A percentile compares a stretch with the other conserved stretches of the same genome.
phyloP scores from a whole-genome alignment of 2,329 filamentous ascomycete genomes.

The Boeremia exigua region DNA sequence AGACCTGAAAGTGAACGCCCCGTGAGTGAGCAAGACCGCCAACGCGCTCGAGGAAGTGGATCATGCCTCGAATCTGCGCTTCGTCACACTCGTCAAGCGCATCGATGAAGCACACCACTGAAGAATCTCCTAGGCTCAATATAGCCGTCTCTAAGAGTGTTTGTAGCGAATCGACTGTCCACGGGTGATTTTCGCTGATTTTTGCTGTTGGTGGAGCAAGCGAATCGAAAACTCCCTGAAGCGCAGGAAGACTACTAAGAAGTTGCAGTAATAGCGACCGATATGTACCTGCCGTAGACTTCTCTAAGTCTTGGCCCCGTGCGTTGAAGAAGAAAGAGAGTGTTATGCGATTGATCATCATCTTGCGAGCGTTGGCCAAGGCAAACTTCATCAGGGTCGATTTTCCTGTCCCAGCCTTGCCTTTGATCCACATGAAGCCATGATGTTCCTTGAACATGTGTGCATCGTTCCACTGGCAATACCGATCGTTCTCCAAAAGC shows the following conservation, averaged over 20 bases:
- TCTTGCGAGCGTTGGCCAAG: slow-evolving; percentile 11
- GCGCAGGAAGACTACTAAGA: slow-evolving; percentile 19
- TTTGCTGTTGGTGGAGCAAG: slow-evolving; percentile 3
- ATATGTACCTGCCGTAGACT: slow-evolving; percentile 31
- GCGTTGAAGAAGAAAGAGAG: slow-evolving; percentile 39
- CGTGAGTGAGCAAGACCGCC: slow-evolving; percentile 29
- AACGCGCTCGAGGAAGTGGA: slow-evolving; percentile 52
- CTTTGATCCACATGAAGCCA: slow-evolving; percentile 29
- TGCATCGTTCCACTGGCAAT: slow-evolving; percentile 48
- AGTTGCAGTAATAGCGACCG: slow-evolving; percentile 36
- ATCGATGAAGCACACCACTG: slow-evolving; percentile 45
- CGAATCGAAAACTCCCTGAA: slow-evolving; percentile 14
- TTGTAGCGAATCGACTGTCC: slow-evolving; percentile 21
- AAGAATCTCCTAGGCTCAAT: slow-evolving; percentile 11
- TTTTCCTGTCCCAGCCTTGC: slow-evolving; percentile 48
- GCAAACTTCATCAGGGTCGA: slow-evolving; percentile 52
- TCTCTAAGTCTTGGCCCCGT: slow-evolving; percentile 28
- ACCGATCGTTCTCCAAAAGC: slow-evolving; percentile 47
- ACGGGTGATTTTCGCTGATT: slow-evolving; percentile 13
- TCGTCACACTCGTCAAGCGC: slow-evolving; percentile 60
- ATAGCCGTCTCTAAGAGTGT: slow-evolving; percentile 28
- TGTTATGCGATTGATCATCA: slow-evolving; percentile 9
- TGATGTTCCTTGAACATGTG: slow-evolving; percentile 33
- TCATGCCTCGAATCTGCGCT: slow-evolving; percentile 51
- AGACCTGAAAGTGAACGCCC: neutral